phyloP scores from a whole-genome alignment of 83 land plant genomes.

The Picea abies region DNA sequence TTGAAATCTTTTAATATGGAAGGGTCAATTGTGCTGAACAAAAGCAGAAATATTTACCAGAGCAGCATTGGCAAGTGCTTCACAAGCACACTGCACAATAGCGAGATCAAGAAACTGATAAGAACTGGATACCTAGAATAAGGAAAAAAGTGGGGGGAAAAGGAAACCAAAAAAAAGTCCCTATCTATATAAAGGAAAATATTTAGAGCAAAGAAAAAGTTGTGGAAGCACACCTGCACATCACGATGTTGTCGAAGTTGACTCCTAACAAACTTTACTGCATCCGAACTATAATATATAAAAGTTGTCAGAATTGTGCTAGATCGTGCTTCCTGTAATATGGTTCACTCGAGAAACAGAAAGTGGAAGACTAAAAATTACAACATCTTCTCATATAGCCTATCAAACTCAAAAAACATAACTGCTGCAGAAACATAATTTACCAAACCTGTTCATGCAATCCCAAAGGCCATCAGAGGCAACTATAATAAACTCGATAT shows the following conservation, averaged over 20 bases:
- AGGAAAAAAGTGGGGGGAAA: background rate
- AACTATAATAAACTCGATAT: slow-evolving; percentile 78
- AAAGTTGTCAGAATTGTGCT: background rate
- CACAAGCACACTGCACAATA: slow-evolving; percentile 74
- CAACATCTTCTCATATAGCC: background rate
- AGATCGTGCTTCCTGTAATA: background rate
- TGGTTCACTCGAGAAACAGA: background rate
- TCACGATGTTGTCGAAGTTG: slow-evolving; percentile 84
- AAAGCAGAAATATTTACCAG: slow-evolving; percentile 44
- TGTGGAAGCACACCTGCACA: slow-evolving; percentile 61
- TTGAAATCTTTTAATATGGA: background rate
- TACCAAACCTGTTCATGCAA: slow-evolving; percentile 76
- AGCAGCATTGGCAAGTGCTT: slow-evolving; percentile 78
- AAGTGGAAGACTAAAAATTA: background rate
- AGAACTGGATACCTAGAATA: background rate
- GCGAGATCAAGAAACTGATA: background rate
- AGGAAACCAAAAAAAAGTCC: background rate
- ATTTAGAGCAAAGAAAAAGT: background rate
- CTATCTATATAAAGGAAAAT: background rate
- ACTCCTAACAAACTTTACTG: slow-evolving; percentile 73
- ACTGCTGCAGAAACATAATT: background rate
- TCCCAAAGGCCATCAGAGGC: slow-evolving; percentile 99
- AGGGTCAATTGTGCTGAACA: no score
- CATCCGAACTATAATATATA: slow-evolving; percentile 75
- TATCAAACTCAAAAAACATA: background rate